Evolutionary conservation across 1,284 basidiomycete genomes (phyloP), one percentile per base, ranked within the genome.

Genomic region (Puccinia novopanici): DNA sequence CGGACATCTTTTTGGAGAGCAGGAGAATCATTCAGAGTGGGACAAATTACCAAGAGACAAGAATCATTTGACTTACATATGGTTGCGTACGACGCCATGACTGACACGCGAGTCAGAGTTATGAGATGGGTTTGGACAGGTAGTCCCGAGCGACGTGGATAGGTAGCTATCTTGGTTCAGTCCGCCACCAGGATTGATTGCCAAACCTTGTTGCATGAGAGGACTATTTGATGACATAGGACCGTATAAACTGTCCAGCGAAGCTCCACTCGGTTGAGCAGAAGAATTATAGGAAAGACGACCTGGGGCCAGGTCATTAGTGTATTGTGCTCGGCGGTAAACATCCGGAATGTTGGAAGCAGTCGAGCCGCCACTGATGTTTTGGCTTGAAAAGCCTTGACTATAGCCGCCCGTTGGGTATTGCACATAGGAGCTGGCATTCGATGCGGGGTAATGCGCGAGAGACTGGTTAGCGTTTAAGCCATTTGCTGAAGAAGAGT

Each of bases 61-160:
- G 45, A 42, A 75, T 12, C 4, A 10, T n/a, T 42, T 27, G 57
- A 61, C 72, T 59, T 48, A 75, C 74, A 75, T 75, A 52, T 75
- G 74, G n/a, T 75, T 75, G 13, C 74, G 74, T 27, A 75, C 74
- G 0, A 75, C 74, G 6, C 74, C 59, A 75, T 65, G 57, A 24
- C 42, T 61, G 13, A 17, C 15, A 63, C 74, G 74, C 3, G 59
- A 4, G 13, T 75, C 59, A 13, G 74, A 75, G 45, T 40, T 48
- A 45, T 71, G 68, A 54, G 68, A 52, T 71, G 30, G 68, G 50
- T 71, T 71, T 54, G 68, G 68, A 45, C 68, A 71, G 37, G 19
- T 40, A 17, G 27, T 52, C 13, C 50, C 52, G 9, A 52, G 48
- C 4, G 48, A 52, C 22, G n/a, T 10, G 19, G 68, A 71, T 37